Evolutionary conservation across 805 yeast genomes (phyloP).

Genomic region (Candida taoyuanica): DNA sequence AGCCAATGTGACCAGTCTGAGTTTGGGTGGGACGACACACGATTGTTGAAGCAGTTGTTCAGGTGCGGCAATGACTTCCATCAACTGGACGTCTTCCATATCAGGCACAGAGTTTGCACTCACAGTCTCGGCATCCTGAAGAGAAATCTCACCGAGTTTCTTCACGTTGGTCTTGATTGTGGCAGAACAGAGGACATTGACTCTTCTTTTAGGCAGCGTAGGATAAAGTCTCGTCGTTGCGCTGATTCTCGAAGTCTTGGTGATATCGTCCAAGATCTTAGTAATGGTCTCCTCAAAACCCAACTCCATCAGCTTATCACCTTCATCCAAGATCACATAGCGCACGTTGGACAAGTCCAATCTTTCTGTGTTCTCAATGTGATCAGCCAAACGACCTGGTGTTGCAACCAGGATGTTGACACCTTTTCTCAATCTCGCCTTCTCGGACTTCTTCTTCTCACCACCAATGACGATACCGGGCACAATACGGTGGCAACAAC

Average conservation of each 20-base stretch:
- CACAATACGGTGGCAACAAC: conserved; percentile 82
- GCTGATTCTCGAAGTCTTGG: conserved; percentile 36
- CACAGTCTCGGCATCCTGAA: conserved; percentile 70
- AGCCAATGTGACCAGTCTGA: conserved; percentile 77
- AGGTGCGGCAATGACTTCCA: conserved; percentile 56
- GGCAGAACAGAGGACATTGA: conserved; percentile 89
- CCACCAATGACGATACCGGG: conserved; percentile 98
- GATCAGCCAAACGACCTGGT: conserved; percentile 95
- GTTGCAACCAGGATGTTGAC: conserved; percentile 95
- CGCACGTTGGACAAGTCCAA: conserved; percentile 70
- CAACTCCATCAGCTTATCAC: conserved; percentile 90
- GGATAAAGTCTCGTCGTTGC: conserved; percentile 39
- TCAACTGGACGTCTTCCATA: conserved; percentile 25
- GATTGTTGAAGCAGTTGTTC: conserved; percentile 83
- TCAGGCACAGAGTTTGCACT: conserved; percentile 30
- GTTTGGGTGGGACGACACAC: conserved; percentile 86
- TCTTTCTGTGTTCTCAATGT: conserved; percentile 80
- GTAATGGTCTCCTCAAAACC: conserved; percentile 94
- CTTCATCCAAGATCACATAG: conserved; percentile 93
- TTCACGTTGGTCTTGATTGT: conserved; percentile 80
- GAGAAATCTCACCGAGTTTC: conserved; percentile 72
- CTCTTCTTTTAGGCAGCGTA: conserved; percentile 61
- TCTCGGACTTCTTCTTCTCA: conserved; percentile 94
- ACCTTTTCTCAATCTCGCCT: conserved; percentile 93
- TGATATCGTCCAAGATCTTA: conserved; percentile 60